A percentile compares a stretch with the other conserved stretches of the same genome.
These are phyloP conservation scores for Colletotrichum sidae DNA, from an alignment of 2,329 filamentous ascomycete species.

Conservation along the genomic window DNA sequence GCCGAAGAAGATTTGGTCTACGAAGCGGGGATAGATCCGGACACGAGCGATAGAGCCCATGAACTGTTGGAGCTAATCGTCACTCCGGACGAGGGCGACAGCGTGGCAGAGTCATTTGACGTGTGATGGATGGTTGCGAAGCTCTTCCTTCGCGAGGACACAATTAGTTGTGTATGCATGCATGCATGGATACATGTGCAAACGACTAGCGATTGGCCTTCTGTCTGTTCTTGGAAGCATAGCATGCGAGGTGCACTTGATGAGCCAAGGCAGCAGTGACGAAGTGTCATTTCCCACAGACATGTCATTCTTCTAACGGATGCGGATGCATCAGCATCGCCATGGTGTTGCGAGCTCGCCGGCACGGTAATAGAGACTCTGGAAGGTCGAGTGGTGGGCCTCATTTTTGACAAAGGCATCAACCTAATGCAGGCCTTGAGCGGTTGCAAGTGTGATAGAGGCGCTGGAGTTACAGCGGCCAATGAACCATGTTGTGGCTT, in stretches of 20 bases:
- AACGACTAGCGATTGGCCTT: neutral
- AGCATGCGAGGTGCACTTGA: neutral
- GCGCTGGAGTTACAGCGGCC: slow-evolving; percentile 4
- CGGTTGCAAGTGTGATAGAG: slow-evolving; percentile 19
- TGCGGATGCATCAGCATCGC: slow-evolving; percentile 21
- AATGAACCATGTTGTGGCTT: slow-evolving; percentile 11
- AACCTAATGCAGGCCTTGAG: slow-evolving; percentile 21
- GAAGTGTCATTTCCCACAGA: slow-evolving; percentile 2
- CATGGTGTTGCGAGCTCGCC: neutral
- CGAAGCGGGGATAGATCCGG: slow-evolving; percentile 80
- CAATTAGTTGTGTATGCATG: too few relatives aligned
- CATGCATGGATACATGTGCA: too few relatives aligned
- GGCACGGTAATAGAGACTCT: slow-evolving; percentile 1
- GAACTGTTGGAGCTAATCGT: slow-evolving; percentile 83
- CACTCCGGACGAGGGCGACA: slow-evolving; percentile 76
- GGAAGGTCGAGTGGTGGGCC: neutral
- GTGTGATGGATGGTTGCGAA: slow-evolving; percentile 40
- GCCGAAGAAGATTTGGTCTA: slow-evolving; percentile 81
- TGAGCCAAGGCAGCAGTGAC: neutral
- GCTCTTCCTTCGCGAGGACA: too few relatives aligned
- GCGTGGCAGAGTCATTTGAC: slow-evolving; percentile 55
- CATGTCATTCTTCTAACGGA: slow-evolving; percentile 14
- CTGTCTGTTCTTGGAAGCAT: slow-evolving; percentile 3
- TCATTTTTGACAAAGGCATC: slow-evolving; percentile 14
- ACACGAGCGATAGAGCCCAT: slow-evolving; percentile 84